Conservation (phyloP, 306 rosid genomes). For the Citrullus mucosospermus region DNA sequence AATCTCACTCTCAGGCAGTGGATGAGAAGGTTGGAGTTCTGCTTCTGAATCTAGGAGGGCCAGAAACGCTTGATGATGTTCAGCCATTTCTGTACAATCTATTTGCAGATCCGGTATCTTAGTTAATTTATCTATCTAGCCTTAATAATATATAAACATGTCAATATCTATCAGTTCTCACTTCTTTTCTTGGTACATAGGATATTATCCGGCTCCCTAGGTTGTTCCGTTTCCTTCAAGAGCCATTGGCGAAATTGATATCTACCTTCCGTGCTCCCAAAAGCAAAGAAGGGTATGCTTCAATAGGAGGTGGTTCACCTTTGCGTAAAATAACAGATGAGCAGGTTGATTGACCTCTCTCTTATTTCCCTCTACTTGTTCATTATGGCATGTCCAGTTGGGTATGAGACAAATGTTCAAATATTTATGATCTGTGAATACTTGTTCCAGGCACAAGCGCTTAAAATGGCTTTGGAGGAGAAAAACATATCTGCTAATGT, state of each 20-base stretch:
- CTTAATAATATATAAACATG: not conserved
- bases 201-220: conserved; percentile 97
- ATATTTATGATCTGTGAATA: conserved; percentile 6
- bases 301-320: conserved; percentile 99
- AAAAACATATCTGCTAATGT: conserved; percentile 63
- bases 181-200: conserved; percentile 27
- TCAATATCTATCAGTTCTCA: not conserved
- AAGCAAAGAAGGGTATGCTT: conserved; percentile 95
- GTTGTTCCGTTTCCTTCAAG: conserved; percentile 72
- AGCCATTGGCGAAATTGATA: conserved; percentile 72
- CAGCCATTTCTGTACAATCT: conserved; percentile 92
- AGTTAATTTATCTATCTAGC: not conserved
- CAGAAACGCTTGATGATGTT: conserved; percentile 86
- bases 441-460: conserved; percentile 64
- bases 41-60: conserved; percentile 96
- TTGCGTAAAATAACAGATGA: conserved; percentile 88
- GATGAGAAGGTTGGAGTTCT: conserved; percentile 92
- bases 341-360: conserved; percentile 41
- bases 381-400: not conserved
- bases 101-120: conserved; percentile 88
- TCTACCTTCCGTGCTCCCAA: conserved; percentile 89
- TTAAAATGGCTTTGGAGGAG: conserved; percentile 69
- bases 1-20: conserved; percentile 23
- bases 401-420: not conserved
- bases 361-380: not conserved